phyloP scores from a whole-genome alignment of 2,329 filamentous ascomycete species.

The Diaporthe caulivora region DNA sequence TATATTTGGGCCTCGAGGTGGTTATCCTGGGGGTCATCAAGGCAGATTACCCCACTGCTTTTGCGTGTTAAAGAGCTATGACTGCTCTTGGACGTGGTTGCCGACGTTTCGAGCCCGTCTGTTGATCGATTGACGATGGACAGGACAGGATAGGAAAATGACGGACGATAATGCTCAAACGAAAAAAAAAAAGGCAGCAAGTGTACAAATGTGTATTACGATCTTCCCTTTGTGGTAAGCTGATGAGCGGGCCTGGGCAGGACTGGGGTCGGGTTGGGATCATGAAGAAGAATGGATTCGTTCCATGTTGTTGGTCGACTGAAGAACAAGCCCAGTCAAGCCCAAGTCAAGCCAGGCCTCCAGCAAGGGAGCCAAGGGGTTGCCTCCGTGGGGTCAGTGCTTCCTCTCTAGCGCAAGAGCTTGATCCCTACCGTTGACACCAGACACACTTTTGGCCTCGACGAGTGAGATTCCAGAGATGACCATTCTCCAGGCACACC shows the following conservation, averaged over 20 bases:
- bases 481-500: slow-evolving; percentile 32
- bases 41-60: slow-evolving; percentile 22
- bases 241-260: neutral
- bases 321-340: too few relatives aligned
- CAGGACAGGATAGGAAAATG: neutral
- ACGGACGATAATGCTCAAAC: neutral
- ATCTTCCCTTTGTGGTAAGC: neutral
- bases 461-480: slow-evolving; percentile 37
- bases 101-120: neutral
- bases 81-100: neutral
- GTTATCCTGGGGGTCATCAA: neutral
- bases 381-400: slow-evolving; percentile 19
- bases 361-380: slow-evolving; percentile 14
- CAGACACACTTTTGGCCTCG: slow-evolving; percentile 28
- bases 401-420: slow-evolving; percentile 31
- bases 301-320: neutral
- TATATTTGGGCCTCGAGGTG: slow-evolving; percentile 33
- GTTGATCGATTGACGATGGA: neutral
- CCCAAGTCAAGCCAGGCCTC: neutral
- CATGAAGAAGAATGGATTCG: neutral
- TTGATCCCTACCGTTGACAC: slow-evolving; percentile 27
- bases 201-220: too few relatives aligned
- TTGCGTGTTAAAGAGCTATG: neutral
- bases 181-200: neutral
- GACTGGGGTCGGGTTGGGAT: neutral